phyloP scores from a whole-genome alignment of 2,329 filamentous ascomycete species.

The Calonectria pteridis region DNA sequence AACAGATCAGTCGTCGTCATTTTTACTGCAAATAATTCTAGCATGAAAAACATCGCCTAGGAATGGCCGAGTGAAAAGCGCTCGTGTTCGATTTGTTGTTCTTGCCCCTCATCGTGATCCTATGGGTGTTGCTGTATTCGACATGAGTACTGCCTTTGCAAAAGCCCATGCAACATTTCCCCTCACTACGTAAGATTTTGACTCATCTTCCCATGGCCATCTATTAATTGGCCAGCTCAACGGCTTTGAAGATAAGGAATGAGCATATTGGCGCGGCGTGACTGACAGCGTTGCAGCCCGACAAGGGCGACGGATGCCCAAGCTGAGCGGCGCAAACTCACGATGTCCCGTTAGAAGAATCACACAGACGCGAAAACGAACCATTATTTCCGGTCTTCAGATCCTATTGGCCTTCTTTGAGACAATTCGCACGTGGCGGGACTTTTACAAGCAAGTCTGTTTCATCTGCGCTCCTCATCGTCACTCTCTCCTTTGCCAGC shows the following conservation, averaged over 20 bases:
- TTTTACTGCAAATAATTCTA: not conserved
- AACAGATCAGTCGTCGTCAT: not conserved
- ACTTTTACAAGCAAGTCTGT: not conserved
- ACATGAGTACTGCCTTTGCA: not conserved
- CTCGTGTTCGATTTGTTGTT: not conserved
- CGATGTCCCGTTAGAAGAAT: not conserved
- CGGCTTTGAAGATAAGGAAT: not conserved
- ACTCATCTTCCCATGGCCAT: not conserved
- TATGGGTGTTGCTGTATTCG: not conserved
- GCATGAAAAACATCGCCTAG: not conserved
- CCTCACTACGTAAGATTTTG: not conserved
- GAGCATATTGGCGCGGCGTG: not conserved
- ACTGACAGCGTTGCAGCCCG: not conserved
- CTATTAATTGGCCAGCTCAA: not conserved
- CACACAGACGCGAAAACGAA: not conserved
- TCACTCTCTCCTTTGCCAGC: not conserved
- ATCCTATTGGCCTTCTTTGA: not conserved
- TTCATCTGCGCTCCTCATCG: not conserved
- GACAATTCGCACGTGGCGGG: not conserved
- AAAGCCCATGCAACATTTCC: not conserved
- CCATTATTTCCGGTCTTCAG: not conserved
- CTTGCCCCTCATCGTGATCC: not conserved
- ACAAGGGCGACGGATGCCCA: not conserved
- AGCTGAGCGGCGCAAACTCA: not conserved
- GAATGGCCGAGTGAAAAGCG: not conserved